Base-by-base conservation (phyloP, 2,329 filamentous ascomycete genomes). In the Aspergillus candidus region DNA sequence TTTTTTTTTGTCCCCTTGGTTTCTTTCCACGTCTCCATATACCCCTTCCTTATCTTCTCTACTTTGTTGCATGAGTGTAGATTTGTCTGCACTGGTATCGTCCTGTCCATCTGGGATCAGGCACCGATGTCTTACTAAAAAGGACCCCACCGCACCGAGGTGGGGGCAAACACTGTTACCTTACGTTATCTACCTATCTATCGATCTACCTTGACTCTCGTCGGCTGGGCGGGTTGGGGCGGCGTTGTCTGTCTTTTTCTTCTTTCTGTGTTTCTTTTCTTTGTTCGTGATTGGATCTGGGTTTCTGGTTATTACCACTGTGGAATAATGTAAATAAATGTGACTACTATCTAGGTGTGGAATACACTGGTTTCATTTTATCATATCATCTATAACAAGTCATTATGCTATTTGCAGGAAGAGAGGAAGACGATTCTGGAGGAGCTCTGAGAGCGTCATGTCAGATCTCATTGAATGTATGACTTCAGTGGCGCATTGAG, bases 261-360 rank as follows among this genome's bases (percentile, higher is more conserved):
- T 30, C 31, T 49, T 41, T 46, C 14, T 17, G n/a, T 45, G 33
- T 15, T 36, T 35, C 29, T 37, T 47, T 36, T 50, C 39, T 46
- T 15, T 17, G 17, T 42, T 29, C 38, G 11, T 37, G 30, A 41
- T 42, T 33, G 22, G 22, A 27, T 48, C n/a, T 41, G 30, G 39
- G 32, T 43, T 32, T 38, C 4, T 43, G 27, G 35, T 12, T 17
- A 33, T 31, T 38, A n/a, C 14, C 11, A 40, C 32, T 35, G 30
- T 34, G 7, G 22, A n/a, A 35, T 29, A 14, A 18, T 33, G 15
- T 32, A 22, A 18, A 30, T 18, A 11, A 43, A 15, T n/a, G 11
- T 15, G 33, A 32, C 11, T 27, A 10, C 4, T 42, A 15, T 32
- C 18, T 32, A 27, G 22, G 32, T 36, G 17, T 27, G 22, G 22